These are phyloP conservation scores for Arabidopsis hybrid DNA, from an alignment of 441 rosid species.

Conservation along the genomic window DNA sequence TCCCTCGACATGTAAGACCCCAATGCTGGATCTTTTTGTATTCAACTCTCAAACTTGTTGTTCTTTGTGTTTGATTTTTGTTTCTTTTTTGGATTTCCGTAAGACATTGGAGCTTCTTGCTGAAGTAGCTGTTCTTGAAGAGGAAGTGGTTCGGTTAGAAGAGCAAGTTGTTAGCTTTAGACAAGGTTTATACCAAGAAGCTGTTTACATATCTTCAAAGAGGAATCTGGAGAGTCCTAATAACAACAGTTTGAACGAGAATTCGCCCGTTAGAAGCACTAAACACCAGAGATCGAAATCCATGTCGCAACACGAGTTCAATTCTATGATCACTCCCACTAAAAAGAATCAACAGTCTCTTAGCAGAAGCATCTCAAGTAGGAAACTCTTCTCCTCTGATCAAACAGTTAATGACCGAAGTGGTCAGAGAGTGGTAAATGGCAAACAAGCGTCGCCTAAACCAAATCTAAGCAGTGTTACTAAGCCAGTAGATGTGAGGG, in stretches of 20 bases:
- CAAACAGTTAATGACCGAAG: conserved; percentile 46
- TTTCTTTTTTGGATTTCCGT: conserved; percentile 10
- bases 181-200: conserved; percentile 87
- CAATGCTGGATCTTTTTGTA: not conserved
- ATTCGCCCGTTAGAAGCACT: conserved; percentile 55
- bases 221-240: conserved; percentile 61
- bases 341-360: conserved; percentile 65
- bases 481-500: conserved; percentile 58
- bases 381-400: conserved; percentile 61
- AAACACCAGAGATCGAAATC: conserved; percentile 81
- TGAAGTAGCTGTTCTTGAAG: conserved; percentile 95
- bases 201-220: conserved; percentile 71
- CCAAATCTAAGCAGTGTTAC: conserved; percentile 45
- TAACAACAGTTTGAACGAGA: conserved; percentile 48
- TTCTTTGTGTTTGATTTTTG: conserved; percentile 22
- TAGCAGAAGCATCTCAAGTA: conserved; percentile 66
- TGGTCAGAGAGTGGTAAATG: conserved; percentile 47
- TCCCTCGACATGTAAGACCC: conserved; percentile 77
- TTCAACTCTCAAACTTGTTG: not conserved
- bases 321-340: conserved; percentile 49
- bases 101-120: conserved; percentile 92
- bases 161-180: conserved; percentile 89
- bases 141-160: conserved; percentile 92
- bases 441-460: conserved; percentile 54
- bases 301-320: conserved; percentile 64